phyloP scores from a whole-genome alignment of 1,284 basidiomycete genomes.

The Gymnopus androsaceus region DNA sequence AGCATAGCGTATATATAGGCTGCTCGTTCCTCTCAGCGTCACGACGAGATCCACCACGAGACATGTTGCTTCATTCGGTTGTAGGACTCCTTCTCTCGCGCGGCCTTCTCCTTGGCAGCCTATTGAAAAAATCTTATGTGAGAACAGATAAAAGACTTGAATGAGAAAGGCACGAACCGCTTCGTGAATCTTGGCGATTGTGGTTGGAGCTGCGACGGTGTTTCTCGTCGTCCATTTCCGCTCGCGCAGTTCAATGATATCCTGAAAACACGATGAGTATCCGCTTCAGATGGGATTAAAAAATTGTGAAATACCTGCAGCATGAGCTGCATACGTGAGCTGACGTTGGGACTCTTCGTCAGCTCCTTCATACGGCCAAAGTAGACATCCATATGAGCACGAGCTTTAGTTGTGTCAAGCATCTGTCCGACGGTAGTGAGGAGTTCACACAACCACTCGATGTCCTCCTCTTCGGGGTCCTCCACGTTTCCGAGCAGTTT shows the following conservation, averaged over 20 bases:
- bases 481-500: constrained; percentile 91
- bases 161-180: constrained; percentile 53
- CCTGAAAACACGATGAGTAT: constrained; percentile 44
- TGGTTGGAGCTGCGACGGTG: constrained; percentile 78
- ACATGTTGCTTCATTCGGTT: constrained; percentile 50
- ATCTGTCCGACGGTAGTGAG: constrained; percentile 85
- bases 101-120: constrained; percentile 53
- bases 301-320: constrained; percentile 67
- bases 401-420: constrained; percentile 81
- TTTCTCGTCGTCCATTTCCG: constrained; percentile 82
- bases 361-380: constrained; percentile 89
- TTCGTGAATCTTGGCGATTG: constrained; percentile 89
- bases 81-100: constrained; percentile 69
- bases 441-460: constrained; percentile 94
- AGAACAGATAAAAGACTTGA: constrained; percentile 11
- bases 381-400: constrained; percentile 89
- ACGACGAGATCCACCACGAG: constrained; percentile 78
- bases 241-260: constrained; percentile 86
- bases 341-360: constrained; percentile 72
- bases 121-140: too few species aligned
- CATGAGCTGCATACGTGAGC: constrained; percentile 93
- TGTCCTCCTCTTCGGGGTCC: constrained; percentile 96
- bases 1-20: too few species aligned
- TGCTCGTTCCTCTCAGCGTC: constrained; percentile 75
- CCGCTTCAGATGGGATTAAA: constrained; percentile 18